Base-by-base conservation (phyloP, 441 rosid genomes). In the Eutrema salsugineum region DNA sequence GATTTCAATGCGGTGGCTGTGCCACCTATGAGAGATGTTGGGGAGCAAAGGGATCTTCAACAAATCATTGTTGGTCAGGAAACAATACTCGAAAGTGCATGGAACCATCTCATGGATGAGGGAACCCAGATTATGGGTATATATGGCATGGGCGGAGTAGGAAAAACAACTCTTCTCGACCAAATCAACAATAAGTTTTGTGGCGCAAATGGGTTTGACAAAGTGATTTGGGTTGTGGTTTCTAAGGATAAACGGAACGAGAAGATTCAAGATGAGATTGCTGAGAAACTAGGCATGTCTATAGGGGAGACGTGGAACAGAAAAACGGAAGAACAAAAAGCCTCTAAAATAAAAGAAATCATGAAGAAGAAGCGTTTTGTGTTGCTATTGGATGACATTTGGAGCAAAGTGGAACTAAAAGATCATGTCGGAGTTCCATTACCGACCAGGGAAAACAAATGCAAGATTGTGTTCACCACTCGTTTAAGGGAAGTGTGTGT, bases 371-470 rank as follows among this genome's bases (percentile, higher is more conserved):
- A n/a, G n/a, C n/a, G n/a, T n/a, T n/a, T 78, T 60, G 62, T 72
- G 5, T 20, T 81, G 44, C 38, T 78, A 8, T 38, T 78, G 42
- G 84, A 81, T 70, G 78, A 76, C 17, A 10, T 81, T 6, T 69
- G 73, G 72, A 59, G 40, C 12, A 16, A 38, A 17, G 14, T 70
- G n/a, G 8, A 44, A 7, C 16, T 75, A 5, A 19, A 5, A 3
- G 11, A 0, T 19, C 27, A n/a, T n/a, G n/a, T 35, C n/a, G 71
- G 68, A 70, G 78, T 66, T 4, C 76, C 73, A 4, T 12, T 16
- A 50, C 61, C 71, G 0, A 58, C 5, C 3, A 28, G 11, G 1
- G 8, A 22, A 35, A 57, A 47, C 1, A 5, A 8, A 16, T 75
- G 75, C 36, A 81, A 75, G 33, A 12, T 81, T 2, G 65, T 62